Base-by-base conservation (phyloP, 768 basidiomycete genomes). In the Kwoniella mangroviensis region DNA sequence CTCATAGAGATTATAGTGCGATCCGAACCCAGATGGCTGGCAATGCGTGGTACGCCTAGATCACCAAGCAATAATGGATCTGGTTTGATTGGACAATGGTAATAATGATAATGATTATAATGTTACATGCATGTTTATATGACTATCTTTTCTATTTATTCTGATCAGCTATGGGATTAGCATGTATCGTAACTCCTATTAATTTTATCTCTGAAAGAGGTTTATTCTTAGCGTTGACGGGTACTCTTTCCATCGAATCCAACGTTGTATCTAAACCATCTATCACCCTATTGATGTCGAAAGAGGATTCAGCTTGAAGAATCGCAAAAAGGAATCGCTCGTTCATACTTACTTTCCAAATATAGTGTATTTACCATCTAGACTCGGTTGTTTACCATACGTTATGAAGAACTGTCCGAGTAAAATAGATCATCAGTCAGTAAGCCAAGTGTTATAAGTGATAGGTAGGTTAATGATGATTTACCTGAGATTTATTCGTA, bases 251-350 rank as follows among this genome's bases (percentile, higher is more conserved):
- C 88, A 98, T 93, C n/a, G 88, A 87, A 76, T 98, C 97, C 55
- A 99, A 84, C 4, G 95, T 92, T 3, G 92, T 89, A 80, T 99
- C 95, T n/a, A 88, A 88, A 21, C 97, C 97, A 79, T 99, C 97
- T 74, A 99, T 98, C n/a, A 99, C 94, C 56, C 85, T 86, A 63
- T 4, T n/a, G n/a, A n/a, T n/a, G n/a, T n/a, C n/a, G n/a, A n/a
- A n/a, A n/a, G n/a, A n/a, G n/a, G n/a, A n/a, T n/a, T n/a, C n/a
- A n/a, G n/a, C n/a, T n/a, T n/a, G n/a, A n/a, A n/a, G n/a, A n/a
- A n/a, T n/a, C n/a, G n/a, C n/a, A n/a, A n/a, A n/a, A 34, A 34
- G 34, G 34, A 34, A 34, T 34, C 1, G 9, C 34, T 34, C 1
- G 34, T 0, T 34, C 1, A 34, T 34, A 79, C 85, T 73, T 40